Evolutionary conservation across 2,329 filamentous ascomycete genomes (phyloP), one percentile per base, ranked within the genome.

Genomic region (Ustilaginoidea virens): DNA sequence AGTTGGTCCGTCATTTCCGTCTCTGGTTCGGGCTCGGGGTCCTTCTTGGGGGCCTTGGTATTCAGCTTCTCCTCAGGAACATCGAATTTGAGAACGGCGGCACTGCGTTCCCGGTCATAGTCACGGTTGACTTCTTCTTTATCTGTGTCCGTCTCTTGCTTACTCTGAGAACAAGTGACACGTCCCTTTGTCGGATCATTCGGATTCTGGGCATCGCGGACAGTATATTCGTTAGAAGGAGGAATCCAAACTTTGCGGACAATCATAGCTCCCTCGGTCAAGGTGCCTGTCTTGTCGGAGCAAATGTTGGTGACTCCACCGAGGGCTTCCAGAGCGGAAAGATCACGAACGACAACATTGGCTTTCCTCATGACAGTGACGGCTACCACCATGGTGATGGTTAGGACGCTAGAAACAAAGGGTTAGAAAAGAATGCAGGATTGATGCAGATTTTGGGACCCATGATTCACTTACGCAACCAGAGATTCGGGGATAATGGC

Each of bases 271-370:
- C 74, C 70, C 39, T 74, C 68, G 0, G 73, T 77, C 10, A 77
- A 53, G 1, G 76, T 81, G 10, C 76, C 76, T 0, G 75, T 80
- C 52, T 80, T 80, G 53, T 80, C 75, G 15, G 74, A 79, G 50
- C 75, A 80, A 41, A 80, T 77, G 43, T 78, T 73, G 32, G 74
- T 80, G 15, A 80, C 74, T 24, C 71, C 74, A 9, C 76, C 76
- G 2, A 81, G 61, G 9, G 74, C 73, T 41, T 81, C 76, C 0
- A 80, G 61, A 0, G 73, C 71, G 4, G 71, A 70, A 24, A 80
- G 58, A 41, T 78, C 74, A 37, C 71, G 62, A 17, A 76, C 68
- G 30, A 77, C 68, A 23, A 77, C 71, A 36, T 76, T 68, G 20
- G 68, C 59, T 44, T 72, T 69, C 34, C 69, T 61, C 71, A 75